phyloP scores from a whole-genome alignment of 2,329 filamentous ascomycete species.

The Aureobasidium sp. region DNA sequence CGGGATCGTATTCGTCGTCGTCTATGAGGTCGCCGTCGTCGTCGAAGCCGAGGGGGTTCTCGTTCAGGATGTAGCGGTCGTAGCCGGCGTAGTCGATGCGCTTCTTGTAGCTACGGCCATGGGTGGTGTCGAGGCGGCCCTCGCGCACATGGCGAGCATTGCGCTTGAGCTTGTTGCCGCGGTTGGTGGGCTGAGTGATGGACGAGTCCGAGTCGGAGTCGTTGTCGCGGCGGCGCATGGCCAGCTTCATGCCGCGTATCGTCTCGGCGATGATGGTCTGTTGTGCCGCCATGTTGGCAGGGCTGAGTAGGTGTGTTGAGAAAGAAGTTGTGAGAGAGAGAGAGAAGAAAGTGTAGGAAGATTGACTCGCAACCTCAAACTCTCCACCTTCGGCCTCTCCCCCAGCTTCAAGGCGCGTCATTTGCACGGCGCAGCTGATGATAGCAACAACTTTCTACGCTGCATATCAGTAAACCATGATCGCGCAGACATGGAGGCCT shows the following conservation, averaged over 20 bases:
- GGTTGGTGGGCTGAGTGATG: constrained; percentile 61
- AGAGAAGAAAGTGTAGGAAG: not conserved
- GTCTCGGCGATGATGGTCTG: constrained; percentile 55
- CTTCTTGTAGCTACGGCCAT: constrained; percentile 55
- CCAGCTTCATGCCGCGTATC: constrained; percentile 60
- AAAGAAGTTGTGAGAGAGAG: not conserved
- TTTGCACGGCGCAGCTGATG: not conserved
- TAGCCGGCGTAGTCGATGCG: constrained; percentile 66
- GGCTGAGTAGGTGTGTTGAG: not conserved
- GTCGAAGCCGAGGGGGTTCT: constrained; percentile 64
- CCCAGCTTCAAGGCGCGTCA: constrained; percentile 2
- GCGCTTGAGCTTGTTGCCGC: constrained; percentile 72
- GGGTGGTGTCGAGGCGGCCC: constrained; percentile 59
- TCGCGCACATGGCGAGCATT: constrained; percentile 62
- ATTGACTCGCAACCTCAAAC: not conserved
- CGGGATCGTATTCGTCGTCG: constrained; percentile 18
- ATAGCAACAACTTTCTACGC: not conserved
- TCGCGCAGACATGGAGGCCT: constrained; percentile 60
- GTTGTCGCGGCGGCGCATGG: constrained; percentile 55
- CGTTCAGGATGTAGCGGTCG: constrained; percentile 62
- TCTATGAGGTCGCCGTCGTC: constrained; percentile 55
- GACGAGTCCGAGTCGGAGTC: constrained; percentile 72
- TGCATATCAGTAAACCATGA: not conserved
- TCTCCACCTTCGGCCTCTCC: not conserved
- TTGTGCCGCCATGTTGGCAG: constrained; percentile 45